A percentile compares a stretch with the other conserved stretches of the same genome.
These are phyloP conservation scores for Trametes versicolor DNA, from an alignment of 1,284 basidiomycete species.

Conservation along the genomic window DNA sequence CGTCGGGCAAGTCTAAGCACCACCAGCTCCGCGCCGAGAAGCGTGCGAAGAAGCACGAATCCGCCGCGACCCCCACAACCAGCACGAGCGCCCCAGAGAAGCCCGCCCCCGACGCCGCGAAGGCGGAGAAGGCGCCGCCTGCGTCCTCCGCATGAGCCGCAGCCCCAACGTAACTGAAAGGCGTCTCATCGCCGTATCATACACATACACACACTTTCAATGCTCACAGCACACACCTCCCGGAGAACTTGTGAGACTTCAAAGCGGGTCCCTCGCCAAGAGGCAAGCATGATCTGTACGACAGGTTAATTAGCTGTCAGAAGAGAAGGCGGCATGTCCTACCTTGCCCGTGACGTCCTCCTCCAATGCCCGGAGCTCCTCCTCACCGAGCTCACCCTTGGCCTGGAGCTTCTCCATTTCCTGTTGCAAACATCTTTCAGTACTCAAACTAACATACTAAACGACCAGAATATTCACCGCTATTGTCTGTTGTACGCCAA, in stretches of 20 bases:
- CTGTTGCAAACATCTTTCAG: slow-evolving; percentile 57
- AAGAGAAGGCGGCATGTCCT: background rate
- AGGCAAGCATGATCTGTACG: slow-evolving; percentile 86
- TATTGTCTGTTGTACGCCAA: slow-evolving; percentile 78
- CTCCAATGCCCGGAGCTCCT: slow-evolving; percentile 88
- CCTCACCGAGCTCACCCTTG: slow-evolving; percentile 87
- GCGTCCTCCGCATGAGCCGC: slow-evolving; percentile 18
- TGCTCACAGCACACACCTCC: slow-evolving; percentile 54
- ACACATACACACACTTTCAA: too few species aligned
- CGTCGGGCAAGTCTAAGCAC: slow-evolving; percentile 69
- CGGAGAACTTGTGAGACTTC: slow-evolving; percentile 89
- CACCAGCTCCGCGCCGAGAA: slow-evolving; percentile 48
- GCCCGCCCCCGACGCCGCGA: slow-evolving; percentile 11
- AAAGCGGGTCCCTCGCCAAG: slow-evolving; percentile 94
- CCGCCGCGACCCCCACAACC: background rate
- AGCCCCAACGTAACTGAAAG: background rate
- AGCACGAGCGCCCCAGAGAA: background rate
- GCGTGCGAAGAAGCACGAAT: slow-evolving; percentile 33
- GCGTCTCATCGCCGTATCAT: background rate
- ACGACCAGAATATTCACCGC: slow-evolving; percentile 28
- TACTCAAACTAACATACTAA: background rate
- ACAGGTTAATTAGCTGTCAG: slow-evolving; percentile 2
- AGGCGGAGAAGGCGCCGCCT: slow-evolving; percentile 20
- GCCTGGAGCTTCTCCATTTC: slow-evolving; percentile 94
- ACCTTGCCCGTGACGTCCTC: slow-evolving; percentile 95